Percentiles rank a stretch among this genome's conserved stretches.
These are phyloP conservation scores for Retiboletus flavoniger DNA, from an alignment of 1,284 basidiomycete genomes.

Conservation along the genomic window DNA sequence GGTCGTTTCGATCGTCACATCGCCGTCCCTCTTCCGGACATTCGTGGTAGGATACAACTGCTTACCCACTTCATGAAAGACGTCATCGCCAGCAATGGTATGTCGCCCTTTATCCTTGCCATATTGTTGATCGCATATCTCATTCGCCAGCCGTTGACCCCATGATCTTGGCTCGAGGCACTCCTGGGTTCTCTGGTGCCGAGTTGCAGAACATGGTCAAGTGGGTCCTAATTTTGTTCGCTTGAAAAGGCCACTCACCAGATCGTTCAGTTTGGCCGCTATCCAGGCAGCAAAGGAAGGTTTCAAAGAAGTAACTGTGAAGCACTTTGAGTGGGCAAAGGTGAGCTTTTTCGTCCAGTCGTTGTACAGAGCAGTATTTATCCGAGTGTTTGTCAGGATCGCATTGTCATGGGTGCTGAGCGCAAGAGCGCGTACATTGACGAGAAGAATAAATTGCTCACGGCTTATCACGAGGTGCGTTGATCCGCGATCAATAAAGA, in stretches of 20 bases:
- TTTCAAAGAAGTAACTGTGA: constrained; percentile 66
- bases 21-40: constrained; percentile 85
- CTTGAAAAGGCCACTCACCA: constrained; percentile 3
- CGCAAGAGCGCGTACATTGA: constrained; percentile 85
- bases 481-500: constrained; percentile 7
- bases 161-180: constrained; percentile 84
- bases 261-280: constrained; percentile 68
- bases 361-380: background rate
- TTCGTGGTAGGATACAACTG: constrained; percentile 86
- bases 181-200: constrained; percentile 88
- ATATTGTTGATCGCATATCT: background rate
- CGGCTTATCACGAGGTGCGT: constrained; percentile 88
- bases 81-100: constrained; percentile 64
- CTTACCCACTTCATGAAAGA: constrained; percentile 86
- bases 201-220: constrained; percentile 94
- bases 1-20: constrained; percentile 93
- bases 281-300: constrained; percentile 88
- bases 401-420: constrained; percentile 94
- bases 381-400: constrained; percentile 53
- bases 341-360: constrained; percentile 38
- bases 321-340: constrained; percentile 96
- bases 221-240: constrained; percentile 44
- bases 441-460: constrained; percentile 80
- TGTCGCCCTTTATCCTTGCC: constrained; percentile 15
- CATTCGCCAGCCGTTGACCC: constrained; percentile 67